Conservation (phyloP, 1,284 basidiomycete species). For the Puccinia polysora region DNA sequence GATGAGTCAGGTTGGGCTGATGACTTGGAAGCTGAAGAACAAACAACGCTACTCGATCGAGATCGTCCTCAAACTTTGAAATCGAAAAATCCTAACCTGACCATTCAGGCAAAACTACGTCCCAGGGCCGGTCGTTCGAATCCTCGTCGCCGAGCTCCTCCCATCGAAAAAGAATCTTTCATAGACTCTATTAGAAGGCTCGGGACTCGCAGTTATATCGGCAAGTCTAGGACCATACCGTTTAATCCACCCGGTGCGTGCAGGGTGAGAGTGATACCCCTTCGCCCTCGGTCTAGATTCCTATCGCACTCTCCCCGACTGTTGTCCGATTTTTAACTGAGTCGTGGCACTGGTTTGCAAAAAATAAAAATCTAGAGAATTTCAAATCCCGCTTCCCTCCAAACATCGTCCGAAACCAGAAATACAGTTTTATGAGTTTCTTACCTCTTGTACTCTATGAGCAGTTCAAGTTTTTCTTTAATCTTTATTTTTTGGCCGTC, state of each 20-base stretch:
- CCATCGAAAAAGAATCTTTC: slow-evolving; percentile 17
- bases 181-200: slow-evolving; percentile 27
- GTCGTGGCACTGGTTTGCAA: too few relatives aligned
- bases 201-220: slow-evolving; percentile 1
- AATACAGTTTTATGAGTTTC: slow-evolving; percentile 92
- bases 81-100: too few relatives aligned
- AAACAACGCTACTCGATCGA: too few relatives aligned
- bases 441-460: slow-evolving; percentile 95
- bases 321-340: too few relatives aligned
- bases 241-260: slow-evolving; percentile 41
- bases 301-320: neutral
- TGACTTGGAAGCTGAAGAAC: too few relatives aligned
- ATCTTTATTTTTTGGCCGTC: slow-evolving; percentile 95
- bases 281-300: neutral
- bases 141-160: too few relatives aligned
- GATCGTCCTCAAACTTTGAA: too few relatives aligned
- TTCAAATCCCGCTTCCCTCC: slow-evolving; percentile 56
- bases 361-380: slow-evolving; percentile 7
- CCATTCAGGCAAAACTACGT: too few relatives aligned
- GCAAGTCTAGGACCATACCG: slow-evolving; percentile 37
- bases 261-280: neutral
- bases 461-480: slow-evolving; percentile 99
- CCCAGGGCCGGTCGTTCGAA: too few relatives aligned
- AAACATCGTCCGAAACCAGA: slow-evolving; percentile 93
- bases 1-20: too few relatives aligned